Evolutionary conservation across 352 stramenopile genomes (phyloP), one percentile per base, ranked within the genome.

Genomic region (Pythium pectinolyticum): DNA sequence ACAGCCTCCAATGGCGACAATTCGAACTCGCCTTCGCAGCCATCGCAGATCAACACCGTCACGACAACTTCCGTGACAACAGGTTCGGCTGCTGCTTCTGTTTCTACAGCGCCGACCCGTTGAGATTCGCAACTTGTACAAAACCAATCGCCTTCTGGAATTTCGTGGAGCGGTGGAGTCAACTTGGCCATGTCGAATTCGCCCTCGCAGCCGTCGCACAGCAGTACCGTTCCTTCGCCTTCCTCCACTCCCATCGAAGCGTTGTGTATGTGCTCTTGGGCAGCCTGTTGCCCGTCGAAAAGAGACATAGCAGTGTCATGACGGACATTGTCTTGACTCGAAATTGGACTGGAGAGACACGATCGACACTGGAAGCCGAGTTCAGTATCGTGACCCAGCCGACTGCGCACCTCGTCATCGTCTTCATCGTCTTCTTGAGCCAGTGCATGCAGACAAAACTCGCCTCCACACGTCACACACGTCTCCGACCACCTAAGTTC

Each of bases 201-300:
- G n/a, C 71, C 63, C 6, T 91, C 73, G 49, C 85, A 94, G 24
- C 77, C 78, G 51, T 88, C 82, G 49, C 85, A 94, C 12, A 88
- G 74, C 15, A 91, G 55, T 28, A 88, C 34, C 0, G 69, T 80
- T 31, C 70, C 67, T 9, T 79, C 59, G n/a, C 79, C 61, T 8
- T 74, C 59, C 15, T 77, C 58, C 3, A 57, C 47, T 5, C 67
- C 67, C 3, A 34, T 30, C 1, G 28, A n/a, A n/a, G n/a, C n/a
- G n/a, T n/a, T n/a, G n/a, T n/a, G n/a, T n/a, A n/a, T n/a, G n/a
- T n/a, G n/a, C n/a, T n/a, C n/a, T n/a, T n/a, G n/a, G n/a, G n/a
- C n/a, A n/a, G n/a, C n/a, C n/a, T n/a, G n/a, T n/a, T n/a, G n/a
- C n/a, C n/a, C n/a, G n/a, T n/a, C n/a, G n/a, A n/a, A n/a, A n/a